Base-by-base conservation (phyloP, 2,329 filamentous ascomycete genomes). In the Tolypocladium cylindrosporum region DNA sequence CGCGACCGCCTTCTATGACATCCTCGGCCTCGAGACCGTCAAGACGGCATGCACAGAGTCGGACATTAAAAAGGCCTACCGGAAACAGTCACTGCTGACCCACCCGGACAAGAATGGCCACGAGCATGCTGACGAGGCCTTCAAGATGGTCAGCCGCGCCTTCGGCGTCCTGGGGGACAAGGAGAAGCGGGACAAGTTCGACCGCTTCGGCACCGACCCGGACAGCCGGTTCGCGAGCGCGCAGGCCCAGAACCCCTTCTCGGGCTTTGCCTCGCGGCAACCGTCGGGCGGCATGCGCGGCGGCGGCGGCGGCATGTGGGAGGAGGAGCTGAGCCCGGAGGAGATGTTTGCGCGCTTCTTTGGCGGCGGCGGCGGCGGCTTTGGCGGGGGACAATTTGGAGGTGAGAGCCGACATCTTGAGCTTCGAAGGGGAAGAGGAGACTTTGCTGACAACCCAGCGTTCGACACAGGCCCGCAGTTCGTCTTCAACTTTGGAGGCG, bases 31-130 rank as follows among this genome's bases (percentile, higher is more conserved):
- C 54, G 85, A 88, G 61, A 74, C 77, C 55, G 77, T 87, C 43
- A 81, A 81, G 65, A 76, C 80, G 58, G 83, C 85, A 24, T 87
- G 84, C 67, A 85, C 85, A 54, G 93, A 97, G 65, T 74, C 79
- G 61, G 93, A 97, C 68, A 91, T 99, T 71, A 99, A 97, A 74
- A 97, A 97, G 78, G 93, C 94, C 8, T 99, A 99, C 76, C 85
- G 93, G 69, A 97, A 96, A 76, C 82, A 95, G 71, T 94, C 89
- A 70, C 78, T 99, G 67, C 80, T 97, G 69, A 99, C 94, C 60
- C 94, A 99, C 79, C 94, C 94, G 62, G 94, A 99, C 79, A 99
- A 99, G 79, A 99, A 99, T 80, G 92, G 92, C 55, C 92, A 97
- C 72, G 87, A 93, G 42, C 86, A 95, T 60, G 93, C 94, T 57